Evolutionary conservation across 768 basidiomycete species (phyloP).

Genomic region (Termitomyces sp.): DNA sequence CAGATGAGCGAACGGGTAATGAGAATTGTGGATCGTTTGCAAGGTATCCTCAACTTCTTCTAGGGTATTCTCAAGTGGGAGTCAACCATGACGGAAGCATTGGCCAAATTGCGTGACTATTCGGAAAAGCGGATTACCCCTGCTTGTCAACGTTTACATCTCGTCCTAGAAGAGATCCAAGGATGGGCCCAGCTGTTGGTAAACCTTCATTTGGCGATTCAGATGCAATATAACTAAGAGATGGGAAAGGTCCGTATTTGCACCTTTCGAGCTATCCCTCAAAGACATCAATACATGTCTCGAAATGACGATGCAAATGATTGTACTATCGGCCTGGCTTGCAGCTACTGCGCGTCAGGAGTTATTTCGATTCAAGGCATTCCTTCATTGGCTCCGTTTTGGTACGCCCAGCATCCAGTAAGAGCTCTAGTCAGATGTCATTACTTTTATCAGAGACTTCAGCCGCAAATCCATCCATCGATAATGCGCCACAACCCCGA

Average conservation of each 20-base stretch:
- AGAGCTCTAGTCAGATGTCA: background rate
- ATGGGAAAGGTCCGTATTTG: constrained; percentile 48
- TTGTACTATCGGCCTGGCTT: constrained; percentile 65
- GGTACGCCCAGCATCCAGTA: constrained; percentile 37
- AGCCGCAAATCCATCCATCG: constrained; percentile 46
- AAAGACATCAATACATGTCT: constrained; percentile 50
- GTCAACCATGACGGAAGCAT: constrained; percentile 59
- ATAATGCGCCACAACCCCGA: constrained; percentile 43
- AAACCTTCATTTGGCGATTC: constrained; percentile 1
- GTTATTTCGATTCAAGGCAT: constrained; percentile 68
- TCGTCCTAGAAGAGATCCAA: constrained; percentile 71
- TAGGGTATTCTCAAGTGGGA: constrained; percentile 86
- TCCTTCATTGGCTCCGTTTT: constrained; percentile 71
- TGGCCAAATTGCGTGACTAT: constrained; percentile 69
- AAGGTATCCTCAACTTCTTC: constrained; percentile 13
- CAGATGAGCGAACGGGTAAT: constrained; percentile 77
- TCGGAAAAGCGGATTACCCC: constrained; percentile 66
- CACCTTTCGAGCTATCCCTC: constrained; percentile 46
- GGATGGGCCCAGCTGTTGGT: constrained; percentile 73
- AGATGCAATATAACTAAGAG: constrained; percentile 6
- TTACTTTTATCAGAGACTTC: constrained; percentile 32
- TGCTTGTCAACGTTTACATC: constrained; percentile 70
- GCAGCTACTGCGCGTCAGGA: constrained; percentile 63
- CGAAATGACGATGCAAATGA: constrained; percentile 46
- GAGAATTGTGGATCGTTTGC: constrained; percentile 10